Base-by-base conservation (phyloP, 2,329 filamentous ascomycete species). In the Dendryphion nanum region DNA sequence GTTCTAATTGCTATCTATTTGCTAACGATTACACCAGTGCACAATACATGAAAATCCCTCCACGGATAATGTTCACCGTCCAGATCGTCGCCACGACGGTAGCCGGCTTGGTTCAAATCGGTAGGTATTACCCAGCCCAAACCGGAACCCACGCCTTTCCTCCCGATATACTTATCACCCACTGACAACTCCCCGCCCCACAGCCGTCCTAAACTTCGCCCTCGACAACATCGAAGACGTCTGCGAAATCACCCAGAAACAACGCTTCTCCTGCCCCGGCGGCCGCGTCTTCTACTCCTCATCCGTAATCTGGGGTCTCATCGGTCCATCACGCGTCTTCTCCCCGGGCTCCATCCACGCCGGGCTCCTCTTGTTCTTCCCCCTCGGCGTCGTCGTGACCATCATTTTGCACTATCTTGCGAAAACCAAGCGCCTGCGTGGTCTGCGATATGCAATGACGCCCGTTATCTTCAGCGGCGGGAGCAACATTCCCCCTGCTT, bases 301-400 rank as follows among this genome's bases (percentile, higher is more conserved):
- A 2, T 86, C 82, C 4, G 50, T 56, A 5, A 41, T 41, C 12
- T 70, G 83, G 84, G 85, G 85, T 41, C 75, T 82, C 38, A 86
- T 89, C 42, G 85, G 85, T 1, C 85, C 85, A 0, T 68, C 72
- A 2, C 78, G 84, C 33, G 83, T 89, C 60, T 89, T 88, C 63
- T 80, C 77, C 30, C 68, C 74, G 2, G 73, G 73, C 2, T 75
- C 79, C 16, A 68, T 85, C 6, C 88, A 88, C 60, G 70, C 76
- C 0, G 70, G 70, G 1, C 70, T 89, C 23, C 78, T 83, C 56
- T 87, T 75, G 71, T 88, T 86, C 69, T 89, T 81, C 78, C 73
- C 87, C 23, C 73, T 83, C 15, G 85, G 85, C 13, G 77, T 76
- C 28, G 36, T 79, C 4, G 66, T 81, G 0, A 85, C 85, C 2